A percentile compares a stretch with the other conserved stretches of the same genome.
Conservation (phyloP, 257 asterid genomes). For the Jacaranda mimosifolia region DNA sequence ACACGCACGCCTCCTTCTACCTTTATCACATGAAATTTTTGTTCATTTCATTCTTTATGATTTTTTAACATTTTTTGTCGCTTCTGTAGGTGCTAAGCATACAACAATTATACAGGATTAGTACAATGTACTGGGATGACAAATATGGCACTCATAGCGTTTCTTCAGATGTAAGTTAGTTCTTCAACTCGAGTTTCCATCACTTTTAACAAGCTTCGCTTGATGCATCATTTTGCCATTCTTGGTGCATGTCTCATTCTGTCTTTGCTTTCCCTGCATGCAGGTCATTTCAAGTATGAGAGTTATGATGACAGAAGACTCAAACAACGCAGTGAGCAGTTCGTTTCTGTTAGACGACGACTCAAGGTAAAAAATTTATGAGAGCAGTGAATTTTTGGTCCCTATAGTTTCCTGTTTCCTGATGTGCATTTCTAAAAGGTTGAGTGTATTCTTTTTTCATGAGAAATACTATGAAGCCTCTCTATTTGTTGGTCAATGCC, state of each 20-base stretch:
- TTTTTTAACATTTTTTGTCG: conserved; percentile 21
- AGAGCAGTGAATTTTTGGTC: not conserved
- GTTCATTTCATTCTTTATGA: not conserved
- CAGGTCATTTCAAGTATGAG: conserved; percentile 82
- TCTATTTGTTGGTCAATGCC: not conserved
- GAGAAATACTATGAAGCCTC: not conserved
- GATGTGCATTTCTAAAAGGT: not conserved
- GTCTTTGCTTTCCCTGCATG: conserved; percentile 16
- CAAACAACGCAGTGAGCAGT: conserved; percentile 75
- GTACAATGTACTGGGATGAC: conserved; percentile 93
- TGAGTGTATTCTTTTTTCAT: not conserved
- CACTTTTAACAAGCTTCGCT: not conserved
- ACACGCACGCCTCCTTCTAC: not conserved
- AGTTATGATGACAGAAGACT: conserved; percentile 79
- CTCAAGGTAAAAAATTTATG: conserved; percentile 54
- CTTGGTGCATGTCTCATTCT: not conserved
- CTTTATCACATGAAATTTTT: not conserved
- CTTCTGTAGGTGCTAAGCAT: conserved; percentile 70
- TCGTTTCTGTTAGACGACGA: conserved; percentile 83
- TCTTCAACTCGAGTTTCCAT: conserved; percentile 22
- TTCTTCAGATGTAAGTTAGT: conserved; percentile 73
- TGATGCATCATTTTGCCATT: not conserved
- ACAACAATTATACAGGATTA: conserved; percentile 80
- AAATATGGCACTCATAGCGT: conserved; percentile 86
- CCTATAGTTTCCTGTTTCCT: not conserved